A percentile compares a stretch with the other conserved stretches of the same genome.
Conservation (phyloP, 768 basidiomycete genomes). For the Sporobolomyces phaffii region DNA sequence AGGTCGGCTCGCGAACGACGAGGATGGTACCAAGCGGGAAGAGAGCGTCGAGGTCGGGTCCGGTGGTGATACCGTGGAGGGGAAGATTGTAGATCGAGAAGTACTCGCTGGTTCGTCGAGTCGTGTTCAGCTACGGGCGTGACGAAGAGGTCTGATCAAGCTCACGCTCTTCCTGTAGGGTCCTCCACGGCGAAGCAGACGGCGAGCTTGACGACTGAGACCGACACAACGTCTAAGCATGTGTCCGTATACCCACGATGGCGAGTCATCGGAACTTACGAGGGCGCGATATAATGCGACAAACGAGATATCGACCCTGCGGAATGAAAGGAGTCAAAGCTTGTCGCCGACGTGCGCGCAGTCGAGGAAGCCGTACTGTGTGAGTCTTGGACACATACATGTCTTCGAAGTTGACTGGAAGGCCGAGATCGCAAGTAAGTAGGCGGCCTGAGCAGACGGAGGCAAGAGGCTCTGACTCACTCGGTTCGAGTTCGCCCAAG, state of each 20-base stretch:
- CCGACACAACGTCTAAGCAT: background rate
- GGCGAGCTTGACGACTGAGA: background rate
- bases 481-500: background rate
- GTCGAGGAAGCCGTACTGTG: background rate
- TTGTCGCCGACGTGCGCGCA: background rate
- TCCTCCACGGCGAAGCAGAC: slow-evolving; percentile 1
- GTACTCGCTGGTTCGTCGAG: background rate
- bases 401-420: background rate
- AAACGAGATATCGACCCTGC: background rate
- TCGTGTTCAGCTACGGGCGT: background rate
- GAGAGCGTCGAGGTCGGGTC: slow-evolving; percentile 41
- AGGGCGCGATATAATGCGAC: background rate
- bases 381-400: slow-evolving; percentile 1
- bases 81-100: slow-evolving; percentile 1
- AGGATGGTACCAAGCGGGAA: slow-evolving; percentile 44
- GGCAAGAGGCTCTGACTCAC: background rate
- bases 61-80: background rate
- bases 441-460: background rate
- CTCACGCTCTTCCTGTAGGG: background rate
- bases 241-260: background rate
- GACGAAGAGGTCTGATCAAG: background rate
- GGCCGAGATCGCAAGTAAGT: background rate
- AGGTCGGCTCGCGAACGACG: slow-evolving; percentile 46
- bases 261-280: background rate
- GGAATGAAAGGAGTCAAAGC: background rate